phyloP scores from a whole-genome alignment of 116 monocot species.

The Trichopus zeylanicus region DNA sequence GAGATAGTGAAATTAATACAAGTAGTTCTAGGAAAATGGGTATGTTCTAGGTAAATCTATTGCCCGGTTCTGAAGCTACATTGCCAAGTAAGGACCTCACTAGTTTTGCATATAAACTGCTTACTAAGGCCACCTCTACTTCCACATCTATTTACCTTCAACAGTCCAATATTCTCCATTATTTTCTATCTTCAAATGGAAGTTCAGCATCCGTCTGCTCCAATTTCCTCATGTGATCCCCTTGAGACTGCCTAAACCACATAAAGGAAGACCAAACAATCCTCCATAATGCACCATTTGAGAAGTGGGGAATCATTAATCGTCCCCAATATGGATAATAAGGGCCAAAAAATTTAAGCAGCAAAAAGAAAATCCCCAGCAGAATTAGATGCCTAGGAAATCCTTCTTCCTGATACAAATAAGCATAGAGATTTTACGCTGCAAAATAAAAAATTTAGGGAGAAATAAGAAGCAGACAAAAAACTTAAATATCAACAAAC shows the following conservation, averaged over 20 bases:
- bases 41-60: too few species aligned
- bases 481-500: constrained; percentile 12
- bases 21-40: too few species aligned
- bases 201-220: not conserved
- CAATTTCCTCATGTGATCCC: not conserved
- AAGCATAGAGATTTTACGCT: not conserved
- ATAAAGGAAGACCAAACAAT: constrained; percentile 45
- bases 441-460: not conserved
- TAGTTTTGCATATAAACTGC: not conserved
- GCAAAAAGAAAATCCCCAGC: constrained; percentile 41
- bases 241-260: constrained; percentile 36
- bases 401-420: constrained; percentile 37
- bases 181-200: not conserved
- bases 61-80: too few species aligned
- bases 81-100: too few species aligned
- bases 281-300: constrained; percentile 73
- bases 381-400: constrained; percentile 52
- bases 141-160: not conserved
- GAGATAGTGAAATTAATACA: too few species aligned
- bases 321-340: constrained; percentile 71
- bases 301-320: constrained; percentile 68
- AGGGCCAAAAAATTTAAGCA: constrained; percentile 71
- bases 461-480: not conserved
- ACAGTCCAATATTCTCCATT: too few species aligned
- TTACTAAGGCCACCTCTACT: not conserved